Conservation (phyloP, 352 stramenopile genomes). For the Elongisporangium undulatum region DNA sequence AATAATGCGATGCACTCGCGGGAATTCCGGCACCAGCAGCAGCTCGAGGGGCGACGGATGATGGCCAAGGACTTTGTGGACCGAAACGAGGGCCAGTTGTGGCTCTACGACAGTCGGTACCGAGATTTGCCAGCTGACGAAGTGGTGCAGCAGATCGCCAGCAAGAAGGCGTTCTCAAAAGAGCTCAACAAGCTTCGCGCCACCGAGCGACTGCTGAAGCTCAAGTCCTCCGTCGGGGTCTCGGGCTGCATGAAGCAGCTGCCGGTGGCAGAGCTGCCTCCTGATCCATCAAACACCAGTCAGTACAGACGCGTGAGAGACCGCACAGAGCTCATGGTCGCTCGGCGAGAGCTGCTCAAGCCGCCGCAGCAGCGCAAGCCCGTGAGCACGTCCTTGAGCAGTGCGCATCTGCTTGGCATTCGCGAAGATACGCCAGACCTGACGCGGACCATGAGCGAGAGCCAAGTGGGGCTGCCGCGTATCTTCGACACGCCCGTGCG, state of each 20-base stretch:
- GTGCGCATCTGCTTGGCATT: constrained; percentile 7
- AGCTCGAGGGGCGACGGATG: constrained; percentile 43
- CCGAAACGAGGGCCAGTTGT: constrained; percentile 49
- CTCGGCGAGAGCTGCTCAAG: constrained; percentile 45
- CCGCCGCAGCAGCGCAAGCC: constrained; percentile 28
- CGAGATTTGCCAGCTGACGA: constrained; percentile 25
- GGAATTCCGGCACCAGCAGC: constrained; percentile 25
- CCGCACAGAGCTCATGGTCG: constrained; percentile 43
- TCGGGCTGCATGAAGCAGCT: constrained; percentile 48
- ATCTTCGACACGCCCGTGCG: constrained; percentile 31
- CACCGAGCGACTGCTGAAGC: constrained; percentile 54
- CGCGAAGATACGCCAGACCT: constrained; percentile 18
- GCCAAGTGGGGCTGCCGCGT: constrained; percentile 21
- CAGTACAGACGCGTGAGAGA: constrained; percentile 49
- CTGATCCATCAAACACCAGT: constrained; percentile 26
- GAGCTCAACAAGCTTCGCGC: constrained; percentile 51
- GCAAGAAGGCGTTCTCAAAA: constrained; percentile 28
- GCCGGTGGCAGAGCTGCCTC: constrained; percentile 13
- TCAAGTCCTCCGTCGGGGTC: constrained; percentile 58
- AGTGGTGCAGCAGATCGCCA: constrained; percentile 45
- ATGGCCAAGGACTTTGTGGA: constrained; percentile 60
- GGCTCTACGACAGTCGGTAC: constrained; percentile 50
- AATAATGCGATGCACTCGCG: constrained; percentile 9
- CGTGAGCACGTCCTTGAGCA: not conserved
- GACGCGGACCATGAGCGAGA: constrained; percentile 20